These are phyloP conservation scores for Diaporthe capsici DNA, from an alignment of 2,329 filamentous ascomycete species.

Conservation along the genomic window DNA sequence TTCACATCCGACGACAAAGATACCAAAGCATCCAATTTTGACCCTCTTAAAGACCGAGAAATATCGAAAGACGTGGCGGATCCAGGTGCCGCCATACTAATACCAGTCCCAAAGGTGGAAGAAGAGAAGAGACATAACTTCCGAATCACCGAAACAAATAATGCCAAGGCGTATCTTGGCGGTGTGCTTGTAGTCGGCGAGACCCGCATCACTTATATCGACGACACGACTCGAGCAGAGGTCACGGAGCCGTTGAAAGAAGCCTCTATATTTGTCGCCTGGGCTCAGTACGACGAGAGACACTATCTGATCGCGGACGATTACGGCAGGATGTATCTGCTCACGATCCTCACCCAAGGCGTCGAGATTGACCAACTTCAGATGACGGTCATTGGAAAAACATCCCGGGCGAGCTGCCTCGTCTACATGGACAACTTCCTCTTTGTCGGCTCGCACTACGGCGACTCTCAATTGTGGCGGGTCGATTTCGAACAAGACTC, in stretches of 20 bases:
- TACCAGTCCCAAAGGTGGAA: constrained; percentile 70
- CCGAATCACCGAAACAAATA: constrained; percentile 62
- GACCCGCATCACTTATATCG: constrained; percentile 87
- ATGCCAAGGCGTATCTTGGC: constrained; percentile 71
- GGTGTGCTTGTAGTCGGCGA: constrained; percentile 84
- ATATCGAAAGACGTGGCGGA: constrained; percentile 68
- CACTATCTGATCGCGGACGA: constrained; percentile 93
- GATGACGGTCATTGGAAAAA: constrained; percentile 74
- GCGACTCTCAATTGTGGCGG: constrained; percentile 87
- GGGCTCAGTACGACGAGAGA: constrained; percentile 86
- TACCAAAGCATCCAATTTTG: constrained; percentile 66
- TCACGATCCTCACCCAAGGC: constrained; percentile 80
- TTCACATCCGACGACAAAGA: constrained; percentile 72
- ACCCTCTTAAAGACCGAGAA: constrained; percentile 68
- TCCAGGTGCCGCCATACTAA: constrained; percentile 71
- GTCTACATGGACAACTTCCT: constrained; percentile 83
- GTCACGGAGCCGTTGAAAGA: constrained; percentile 77
- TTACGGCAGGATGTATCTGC: constrained; percentile 86
- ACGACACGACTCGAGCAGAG: constrained; percentile 79
- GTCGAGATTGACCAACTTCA: constrained; percentile 80
- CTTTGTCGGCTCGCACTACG: constrained; percentile 93
- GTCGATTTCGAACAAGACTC: constrained; percentile 63
- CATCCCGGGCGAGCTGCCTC: constrained; percentile 82
- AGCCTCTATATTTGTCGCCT: constrained; percentile 90
- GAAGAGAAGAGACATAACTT: constrained; percentile 73